Evolutionary conservation across 202 grass and related monocot species (phyloP), one percentile per base, ranked within the genome.

Genomic region (Setaria viridis): DNA sequence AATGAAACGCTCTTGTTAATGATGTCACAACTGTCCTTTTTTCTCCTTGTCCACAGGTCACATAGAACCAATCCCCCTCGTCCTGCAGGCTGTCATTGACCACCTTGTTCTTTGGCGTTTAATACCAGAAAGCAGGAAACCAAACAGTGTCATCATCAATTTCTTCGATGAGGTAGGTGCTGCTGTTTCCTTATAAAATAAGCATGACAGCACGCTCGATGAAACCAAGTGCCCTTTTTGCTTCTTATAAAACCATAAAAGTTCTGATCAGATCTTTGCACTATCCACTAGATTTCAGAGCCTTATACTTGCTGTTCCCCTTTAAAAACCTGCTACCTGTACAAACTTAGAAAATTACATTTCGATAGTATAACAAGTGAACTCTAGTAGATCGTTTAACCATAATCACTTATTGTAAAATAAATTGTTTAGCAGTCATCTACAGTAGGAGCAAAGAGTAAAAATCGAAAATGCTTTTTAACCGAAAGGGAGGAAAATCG

Each of bases 111-210:
- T 95, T 85, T 99, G 97, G 97, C 97, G 87, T 89, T 82, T 99
- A 83, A 91, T 99, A 91, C 97, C 97, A 84, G 94, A 99, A 74
- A 94, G 85, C 77, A 95, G 90, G 89, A 97, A 94, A 62, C 97
- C 97, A 49, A 97, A 97, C 85, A 93, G 97, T 84, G 93, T 95
- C 78, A 87, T 99, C 82, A 97, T 99, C 85, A 99, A 99, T 70
- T 99, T 99, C 90, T 97, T 99, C 68, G 97, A 99, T 85, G 97
- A 97, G 94, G 97, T 97, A 92, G 14, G 78, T 56, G 41, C 35
- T 75, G 69, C 7, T 66, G 64, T 67, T 67, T 65, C 29, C 48
- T 77, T 85, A 25, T 72, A 82, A 70, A 81, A 71, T 80, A 78
- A 60, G 17, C 46, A 78, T 81, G 58, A 71, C 39, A 70, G 60